Conservation (phyloP, 495 filamentous ascomycete genomes). For the Talaromyces liani region DNA sequence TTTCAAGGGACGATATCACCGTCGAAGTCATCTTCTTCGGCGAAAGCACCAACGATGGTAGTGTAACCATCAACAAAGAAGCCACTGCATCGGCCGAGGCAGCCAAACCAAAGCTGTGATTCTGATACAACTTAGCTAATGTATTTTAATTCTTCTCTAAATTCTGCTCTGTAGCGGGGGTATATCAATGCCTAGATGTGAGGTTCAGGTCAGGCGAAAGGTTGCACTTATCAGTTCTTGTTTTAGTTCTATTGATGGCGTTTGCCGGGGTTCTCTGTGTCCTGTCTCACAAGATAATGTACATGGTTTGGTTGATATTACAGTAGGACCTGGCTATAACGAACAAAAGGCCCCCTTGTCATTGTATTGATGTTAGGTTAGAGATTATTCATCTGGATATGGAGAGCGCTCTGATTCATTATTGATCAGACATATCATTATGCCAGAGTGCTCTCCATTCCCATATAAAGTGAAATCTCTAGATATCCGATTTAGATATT, state of each 20-base stretch:
- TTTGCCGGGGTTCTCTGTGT: background rate
- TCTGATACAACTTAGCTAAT: background rate
- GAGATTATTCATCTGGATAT: no score
- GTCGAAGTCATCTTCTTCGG: conserved; percentile 99
- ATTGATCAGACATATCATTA: no score
- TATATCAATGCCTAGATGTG: background rate
- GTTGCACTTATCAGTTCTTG: background rate
- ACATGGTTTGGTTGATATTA: background rate
- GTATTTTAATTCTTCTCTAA: conserved; percentile 2
- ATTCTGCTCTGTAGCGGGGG: background rate
- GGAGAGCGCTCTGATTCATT: no score
- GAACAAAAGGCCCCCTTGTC: no score
- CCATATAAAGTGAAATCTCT: no score
- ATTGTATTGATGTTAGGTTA: no score
- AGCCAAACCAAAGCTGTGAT: conserved; percentile 52
- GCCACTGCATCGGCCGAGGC: conserved; percentile 59
- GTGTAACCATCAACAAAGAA: conserved; percentile 76
- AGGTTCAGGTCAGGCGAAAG: background rate
- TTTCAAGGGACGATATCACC: conserved; percentile 91
- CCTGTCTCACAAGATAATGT: background rate
- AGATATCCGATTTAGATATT: no score
- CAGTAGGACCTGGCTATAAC: no score
- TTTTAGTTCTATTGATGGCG: background rate
- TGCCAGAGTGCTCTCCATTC: no score
- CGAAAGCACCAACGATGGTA: conserved; percentile 62